Conservation (phyloP, 2,329 filamentous ascomycete genomes). For the Fusarium haematococcum region DNA sequence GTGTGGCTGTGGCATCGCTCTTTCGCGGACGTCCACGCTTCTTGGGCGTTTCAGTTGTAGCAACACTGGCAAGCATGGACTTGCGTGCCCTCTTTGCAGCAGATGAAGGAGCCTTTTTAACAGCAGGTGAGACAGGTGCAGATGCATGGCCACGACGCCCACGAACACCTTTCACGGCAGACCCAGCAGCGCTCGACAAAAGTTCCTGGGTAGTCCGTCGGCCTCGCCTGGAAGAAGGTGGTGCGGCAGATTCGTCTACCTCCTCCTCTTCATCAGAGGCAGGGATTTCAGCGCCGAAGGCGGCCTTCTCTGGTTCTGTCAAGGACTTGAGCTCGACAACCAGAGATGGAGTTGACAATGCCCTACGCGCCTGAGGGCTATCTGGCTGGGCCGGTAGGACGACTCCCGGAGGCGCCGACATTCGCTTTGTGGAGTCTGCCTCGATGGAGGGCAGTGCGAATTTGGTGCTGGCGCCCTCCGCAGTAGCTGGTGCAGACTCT, state of each 20-base stretch:
- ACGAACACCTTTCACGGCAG: slow-evolving; percentile 16
- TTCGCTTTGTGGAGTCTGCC: slow-evolving; percentile 23
- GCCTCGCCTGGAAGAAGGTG: slow-evolving; percentile 20
- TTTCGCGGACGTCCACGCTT: slow-evolving; percentile 43
- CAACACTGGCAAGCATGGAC: slow-evolving; percentile 38
- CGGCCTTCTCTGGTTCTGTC: slow-evolving; percentile 28
- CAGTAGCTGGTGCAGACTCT: slow-evolving; percentile 2
- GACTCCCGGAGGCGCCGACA: slow-evolving; percentile 27
- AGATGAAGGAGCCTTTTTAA: slow-evolving; percentile 14
- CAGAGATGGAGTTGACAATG: slow-evolving; percentile 25
- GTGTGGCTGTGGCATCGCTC: slow-evolving; percentile 34
- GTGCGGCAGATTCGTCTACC: neutral
- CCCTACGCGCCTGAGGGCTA: slow-evolving; percentile 2
- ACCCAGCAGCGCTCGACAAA: slow-evolving; percentile 7
- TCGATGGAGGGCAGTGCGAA: slow-evolving; percentile 21
- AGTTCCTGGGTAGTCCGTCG: slow-evolving; percentile 30
- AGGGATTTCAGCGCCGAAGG: slow-evolving; percentile 16
- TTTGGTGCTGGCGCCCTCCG: slow-evolving; percentile 2
- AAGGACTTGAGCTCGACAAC: slow-evolving; percentile 28
- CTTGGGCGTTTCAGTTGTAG: slow-evolving; percentile 29
- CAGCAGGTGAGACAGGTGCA: slow-evolving; percentile 24
- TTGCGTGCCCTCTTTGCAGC: slow-evolving; percentile 30
- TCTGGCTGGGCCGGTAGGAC: slow-evolving; percentile 3
- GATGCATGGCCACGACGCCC: slow-evolving; percentile 27
- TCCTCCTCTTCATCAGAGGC: slow-evolving; percentile 1